phyloP scores from a whole-genome alignment of 306 rosid species.

The Lablab purpureus region DNA sequence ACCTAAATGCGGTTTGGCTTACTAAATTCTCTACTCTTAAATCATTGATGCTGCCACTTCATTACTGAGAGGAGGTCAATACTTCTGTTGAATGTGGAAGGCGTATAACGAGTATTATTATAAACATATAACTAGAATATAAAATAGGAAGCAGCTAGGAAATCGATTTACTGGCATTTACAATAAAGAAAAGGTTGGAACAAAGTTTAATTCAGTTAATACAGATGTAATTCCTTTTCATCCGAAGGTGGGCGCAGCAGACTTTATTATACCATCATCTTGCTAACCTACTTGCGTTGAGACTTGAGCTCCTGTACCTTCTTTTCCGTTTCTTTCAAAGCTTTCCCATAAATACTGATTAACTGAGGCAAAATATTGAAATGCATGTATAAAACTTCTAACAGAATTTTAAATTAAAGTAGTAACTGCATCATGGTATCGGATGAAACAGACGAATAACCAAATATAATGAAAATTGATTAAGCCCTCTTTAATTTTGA shows the following conservation, averaged over 20 bases:
- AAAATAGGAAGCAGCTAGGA: conserved; percentile 1
- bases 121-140: not conserved
- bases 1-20: not conserved
- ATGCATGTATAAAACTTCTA: conserved; percentile 9
- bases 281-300: conserved; percentile 56
- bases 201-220: conserved; percentile 18
- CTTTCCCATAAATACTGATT: conserved; percentile 79
- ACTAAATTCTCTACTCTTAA: not conserved
- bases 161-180: conserved; percentile 30
- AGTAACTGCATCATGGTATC: not conserved
- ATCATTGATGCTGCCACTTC: not conserved
- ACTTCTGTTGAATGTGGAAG: not conserved
- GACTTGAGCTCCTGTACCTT: conserved; percentile 88
- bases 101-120: not conserved
- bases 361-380: conserved; percentile 54
- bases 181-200: conserved; percentile 14
- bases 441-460: not conserved
- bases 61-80: not conserved
- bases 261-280: conserved; percentile 42
- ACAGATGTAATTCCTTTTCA: conserved; percentile 20
- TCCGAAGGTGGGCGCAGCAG: conserved; percentile 10
- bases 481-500: not conserved
- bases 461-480: conserved; percentile 1
- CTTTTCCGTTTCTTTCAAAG: conserved; percentile 75
- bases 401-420: not conserved